Base-by-base conservation (phyloP, 2,329 filamentous ascomycete genomes). In the Zasmidium cellare region DNA sequence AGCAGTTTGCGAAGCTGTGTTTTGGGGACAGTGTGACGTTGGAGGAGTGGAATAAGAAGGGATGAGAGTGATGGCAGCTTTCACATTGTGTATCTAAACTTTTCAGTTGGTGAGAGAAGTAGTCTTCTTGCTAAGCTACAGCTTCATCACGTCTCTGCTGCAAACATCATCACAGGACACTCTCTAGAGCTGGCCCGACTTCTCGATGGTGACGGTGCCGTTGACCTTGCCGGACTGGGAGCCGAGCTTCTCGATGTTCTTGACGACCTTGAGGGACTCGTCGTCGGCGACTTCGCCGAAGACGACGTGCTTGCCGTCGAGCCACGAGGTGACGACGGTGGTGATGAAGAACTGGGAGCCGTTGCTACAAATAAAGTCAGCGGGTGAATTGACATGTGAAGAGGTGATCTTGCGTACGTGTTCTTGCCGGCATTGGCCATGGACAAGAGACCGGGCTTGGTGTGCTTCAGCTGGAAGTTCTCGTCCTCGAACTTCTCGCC, bases 401-500 rank as follows among this genome's bases (percentile, higher is more conserved):
- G 35, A 41, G 3, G 3, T 3, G 35, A 41, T 41, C n/a, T 9
- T 9, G 35, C 35, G 16, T 41, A 41, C 35, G 90, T 93, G 77
- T 93, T 89, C 75, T 86, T 84, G 76, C 90, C 89, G 60, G 88
- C 85, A 78, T 92, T 92, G 77, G 88, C 90, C 90, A 91, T 80
- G 71, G 81, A 91, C 65, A 94, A 80, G 52, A 91, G 80, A 71
- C 90, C 90, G 77, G 87, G 88, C 84, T 91, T 92, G 81, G 83
- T 85, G 86, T 96, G 91, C 76, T 92, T 92, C 74, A 93, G 84
- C 87, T 94, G 93, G 84, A 96, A 94, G 88, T 93, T 94, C 87
- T 96, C 90, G 71, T 96, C 90, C 65, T 85, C 78, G 79, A 94
- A 94, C 79, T 90, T 90, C 69, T 84, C 82, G 70, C 90, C 90